These are phyloP conservation scores for Candida ovalis DNA, from an alignment of 805 yeast species.

Conservation along the genomic window DNA sequence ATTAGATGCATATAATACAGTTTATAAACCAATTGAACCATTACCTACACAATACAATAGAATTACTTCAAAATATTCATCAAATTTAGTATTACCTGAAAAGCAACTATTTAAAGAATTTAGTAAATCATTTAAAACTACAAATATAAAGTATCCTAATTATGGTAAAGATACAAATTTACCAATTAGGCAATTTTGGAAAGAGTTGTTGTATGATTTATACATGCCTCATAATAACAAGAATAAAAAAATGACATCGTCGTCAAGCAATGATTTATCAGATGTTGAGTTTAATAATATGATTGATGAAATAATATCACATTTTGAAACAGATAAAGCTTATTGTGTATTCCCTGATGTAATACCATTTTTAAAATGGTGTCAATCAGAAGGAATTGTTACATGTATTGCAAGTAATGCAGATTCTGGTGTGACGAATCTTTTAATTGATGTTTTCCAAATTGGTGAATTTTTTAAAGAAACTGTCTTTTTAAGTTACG, in stretches of 20 bases:
- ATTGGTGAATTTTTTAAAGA: slow-evolving; percentile 37
- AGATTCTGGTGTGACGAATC: slow-evolving; percentile 47
- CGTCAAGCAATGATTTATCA: not conserved
- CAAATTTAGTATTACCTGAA: slow-evolving; percentile 23
- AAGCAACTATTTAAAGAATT: slow-evolving; percentile 25
- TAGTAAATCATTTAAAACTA: slow-evolving; percentile 32
- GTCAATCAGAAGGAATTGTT: slow-evolving; percentile 27
- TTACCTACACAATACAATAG: slow-evolving; percentile 50
- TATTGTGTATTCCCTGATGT: slow-evolving; percentile 55
- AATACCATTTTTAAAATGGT: slow-evolving; percentile 36
- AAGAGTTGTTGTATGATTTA: slow-evolving; percentile 31
- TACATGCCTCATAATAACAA: slow-evolving; percentile 3
- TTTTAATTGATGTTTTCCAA: slow-evolving; percentile 44
- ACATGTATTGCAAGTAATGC: slow-evolving; percentile 57
- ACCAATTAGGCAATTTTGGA: slow-evolving; percentile 55
- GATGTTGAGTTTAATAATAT: slow-evolving; percentile 24
- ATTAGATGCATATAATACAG: slow-evolving; percentile 66
- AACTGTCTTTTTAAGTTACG: slow-evolving; percentile 50
- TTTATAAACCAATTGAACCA: slow-evolving; percentile 54
- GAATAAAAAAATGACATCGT: no score
- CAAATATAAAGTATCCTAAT: slow-evolving; percentile 47
- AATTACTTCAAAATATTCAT: slow-evolving; percentile 44
- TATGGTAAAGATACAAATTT: slow-evolving; percentile 48
- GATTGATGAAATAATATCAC: slow-evolving; percentile 41
- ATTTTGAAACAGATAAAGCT: slow-evolving; percentile 49